Conservation (phyloP, 495 filamentous ascomycete genomes). For the Tuber melanosporum region DNA sequence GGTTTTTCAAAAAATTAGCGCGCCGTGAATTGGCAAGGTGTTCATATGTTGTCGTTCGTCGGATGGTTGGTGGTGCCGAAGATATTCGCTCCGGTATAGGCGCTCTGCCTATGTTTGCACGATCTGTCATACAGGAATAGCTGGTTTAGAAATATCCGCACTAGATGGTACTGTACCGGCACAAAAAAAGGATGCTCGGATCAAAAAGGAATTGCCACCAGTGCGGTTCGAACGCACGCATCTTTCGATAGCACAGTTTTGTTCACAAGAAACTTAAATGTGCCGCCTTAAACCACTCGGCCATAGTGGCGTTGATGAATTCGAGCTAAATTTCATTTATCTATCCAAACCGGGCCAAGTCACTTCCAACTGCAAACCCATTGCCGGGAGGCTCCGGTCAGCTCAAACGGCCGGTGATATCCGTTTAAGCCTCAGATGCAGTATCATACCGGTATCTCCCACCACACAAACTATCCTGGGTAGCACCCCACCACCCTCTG, state of each 20-base stretch:
- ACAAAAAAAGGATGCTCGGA: background rate
- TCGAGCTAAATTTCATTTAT: background rate
- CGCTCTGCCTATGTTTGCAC: background rate
- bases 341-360: background rate
- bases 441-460: background rate
- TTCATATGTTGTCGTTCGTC: background rate
- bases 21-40: background rate
- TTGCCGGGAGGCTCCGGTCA: background rate
- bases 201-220: conserved; percentile 36
- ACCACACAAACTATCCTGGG: background rate
- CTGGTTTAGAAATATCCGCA: background rate
- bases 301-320: conserved; percentile 32
- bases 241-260: conserved; percentile 44
- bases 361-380: background rate
- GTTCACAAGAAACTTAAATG: conserved; percentile 42
- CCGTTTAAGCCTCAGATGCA: background rate
- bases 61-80: background rate
- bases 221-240: conserved; percentile 48
- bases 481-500: background rate
- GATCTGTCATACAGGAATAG: background rate
- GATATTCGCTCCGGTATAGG: background rate
- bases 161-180: background rate
- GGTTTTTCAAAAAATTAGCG: background rate
- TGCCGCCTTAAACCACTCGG: conserved; percentile 48
- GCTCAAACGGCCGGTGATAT: background rate